These are phyloP conservation scores for Annona squamosa DNA, from an alignment of 164 flowering plant genomes.

Conservation along the genomic window DNA sequence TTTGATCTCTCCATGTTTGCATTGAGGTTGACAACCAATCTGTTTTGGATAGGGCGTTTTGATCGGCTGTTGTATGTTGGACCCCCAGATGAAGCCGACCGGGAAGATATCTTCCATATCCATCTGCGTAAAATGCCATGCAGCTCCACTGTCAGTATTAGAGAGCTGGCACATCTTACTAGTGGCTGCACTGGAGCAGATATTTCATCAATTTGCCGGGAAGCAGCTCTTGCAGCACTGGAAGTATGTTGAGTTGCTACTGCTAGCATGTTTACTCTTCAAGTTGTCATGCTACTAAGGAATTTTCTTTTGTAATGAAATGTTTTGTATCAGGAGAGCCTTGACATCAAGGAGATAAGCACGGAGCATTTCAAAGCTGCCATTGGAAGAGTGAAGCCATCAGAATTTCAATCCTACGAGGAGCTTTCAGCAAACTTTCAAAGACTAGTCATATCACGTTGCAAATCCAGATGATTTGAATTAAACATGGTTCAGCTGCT, in stretches of 20 bases:
- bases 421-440: constrained; percentile 56
- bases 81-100: constrained; percentile 65
- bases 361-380: constrained; percentile 66
- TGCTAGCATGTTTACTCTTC: background rate
- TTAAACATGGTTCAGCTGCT: too few relatives aligned
- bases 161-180: constrained; percentile 59
- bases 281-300: background rate
- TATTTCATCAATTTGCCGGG: constrained; percentile 68
- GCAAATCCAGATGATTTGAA: constrained; percentile 6
- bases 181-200: constrained; percentile 91
- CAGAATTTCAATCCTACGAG: constrained; percentile 42
- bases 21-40: constrained; percentile 3
- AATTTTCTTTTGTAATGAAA: background rate
- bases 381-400: constrained; percentile 47
- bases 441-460: constrained; percentile 42
- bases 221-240: constrained; percentile 66
- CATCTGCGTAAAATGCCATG: constrained; percentile 67
- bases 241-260: constrained; percentile 41
- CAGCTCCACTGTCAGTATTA: constrained; percentile 50
- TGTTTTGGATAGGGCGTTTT: constrained; percentile 70
- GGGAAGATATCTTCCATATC: constrained; percentile 71
- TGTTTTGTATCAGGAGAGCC: constrained; percentile 46
- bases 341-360: constrained; percentile 46
- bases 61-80: constrained; percentile 89
- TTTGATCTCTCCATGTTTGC: background rate